Evolutionary conservation across 176 grass and related monocot genomes (phyloP).

Genomic region (Luzula sylvatica): DNA sequence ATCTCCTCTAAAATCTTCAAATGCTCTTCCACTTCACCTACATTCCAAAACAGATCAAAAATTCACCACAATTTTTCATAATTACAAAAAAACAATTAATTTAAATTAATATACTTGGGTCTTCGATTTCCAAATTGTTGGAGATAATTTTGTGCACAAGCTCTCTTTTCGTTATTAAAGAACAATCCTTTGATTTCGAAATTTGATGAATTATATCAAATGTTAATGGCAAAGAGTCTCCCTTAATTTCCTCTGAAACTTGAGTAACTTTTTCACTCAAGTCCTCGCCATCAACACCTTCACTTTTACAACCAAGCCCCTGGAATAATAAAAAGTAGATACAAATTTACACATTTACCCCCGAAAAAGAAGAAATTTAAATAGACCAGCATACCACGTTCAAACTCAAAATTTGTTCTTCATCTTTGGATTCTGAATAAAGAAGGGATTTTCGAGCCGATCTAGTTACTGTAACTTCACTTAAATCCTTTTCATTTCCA

Average conservation of each 20-base stretch:
- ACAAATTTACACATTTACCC: not conserved
- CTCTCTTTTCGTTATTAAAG: conserved; percentile 64
- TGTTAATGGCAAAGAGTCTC: conserved; percentile 41
- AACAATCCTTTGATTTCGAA: conserved; percentile 57
- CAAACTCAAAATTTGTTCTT: conserved; percentile 20
- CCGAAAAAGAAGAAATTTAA: not conserved
- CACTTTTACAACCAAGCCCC: not conserved
- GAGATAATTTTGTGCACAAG: conserved; percentile 83
- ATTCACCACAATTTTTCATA: conserved; percentile 13
- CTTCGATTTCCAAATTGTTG: conserved; percentile 90
- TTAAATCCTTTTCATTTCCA: conserved; percentile 24
- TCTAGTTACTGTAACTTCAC: conserved; percentile 48
- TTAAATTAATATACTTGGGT: conserved; percentile 32
- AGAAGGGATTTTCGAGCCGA: conserved; percentile 75
- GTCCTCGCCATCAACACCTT: too few relatives aligned
- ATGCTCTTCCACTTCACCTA: conserved; percentile 83
- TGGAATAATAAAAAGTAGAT: not conserved
- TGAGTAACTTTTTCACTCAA: not conserved
- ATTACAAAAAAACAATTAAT: not conserved
- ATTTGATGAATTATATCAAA: conserved; percentile 67
- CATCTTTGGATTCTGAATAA: conserved; percentile 36
- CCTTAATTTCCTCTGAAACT: conserved; percentile 24
- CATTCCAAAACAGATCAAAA: conserved; percentile 7
- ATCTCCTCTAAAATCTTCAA: conserved; percentile 56
- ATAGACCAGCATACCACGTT: not conserved